Base-by-base conservation (phyloP, 2,329 filamentous ascomycete genomes). In the Capronia epimyces region DNA sequence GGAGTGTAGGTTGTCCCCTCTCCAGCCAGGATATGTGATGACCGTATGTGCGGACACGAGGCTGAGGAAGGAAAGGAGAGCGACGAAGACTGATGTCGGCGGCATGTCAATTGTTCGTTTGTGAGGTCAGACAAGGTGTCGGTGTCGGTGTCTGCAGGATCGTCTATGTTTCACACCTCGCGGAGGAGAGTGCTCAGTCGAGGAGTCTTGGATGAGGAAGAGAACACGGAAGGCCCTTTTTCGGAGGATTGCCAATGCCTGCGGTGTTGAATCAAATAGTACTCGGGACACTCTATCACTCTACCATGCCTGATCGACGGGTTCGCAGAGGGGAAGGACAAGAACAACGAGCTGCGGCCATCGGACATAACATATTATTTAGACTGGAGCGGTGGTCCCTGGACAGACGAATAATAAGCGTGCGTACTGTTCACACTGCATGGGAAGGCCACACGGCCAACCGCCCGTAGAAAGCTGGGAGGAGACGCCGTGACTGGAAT, bases 11-110 rank as follows among this genome's bases (percentile, higher is more conserved):
- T 89, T 94, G 74, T 95, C 84, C 58, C 89, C 89, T 78, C 89
- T 74, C 83, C 86, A 91, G 60, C 86, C 87, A 0, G 89, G 89
- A 65, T 94, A 94, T 56, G 84, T 83, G 67, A 95, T 84, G 65
- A 95, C 79, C n/a, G 79, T 86, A 67, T 94, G 88, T 41, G 76
- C 73, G 16, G 70, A 64, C 41, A 72, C 56, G 21, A 68, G 62
- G 25, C 65, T 59, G 46, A 70, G 67, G 27, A 73, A 55, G 40
- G 63, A 58, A 34, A 67, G 57, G n/a, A 71, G 52, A 41, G 65
- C 53, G 29, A 44, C 29, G 22, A 47, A 43, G 31, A 50, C 43
- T 20, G 50, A 53, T 39, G 29, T 46, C 21, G 50, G 48, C 18
- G 43, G 44, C 60, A 62, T 62, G 18, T 16, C 49, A 46, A 5